Conservation (phyloP, 1,284 basidiomycete genomes). For the Xerocomus nothofagi region DNA sequence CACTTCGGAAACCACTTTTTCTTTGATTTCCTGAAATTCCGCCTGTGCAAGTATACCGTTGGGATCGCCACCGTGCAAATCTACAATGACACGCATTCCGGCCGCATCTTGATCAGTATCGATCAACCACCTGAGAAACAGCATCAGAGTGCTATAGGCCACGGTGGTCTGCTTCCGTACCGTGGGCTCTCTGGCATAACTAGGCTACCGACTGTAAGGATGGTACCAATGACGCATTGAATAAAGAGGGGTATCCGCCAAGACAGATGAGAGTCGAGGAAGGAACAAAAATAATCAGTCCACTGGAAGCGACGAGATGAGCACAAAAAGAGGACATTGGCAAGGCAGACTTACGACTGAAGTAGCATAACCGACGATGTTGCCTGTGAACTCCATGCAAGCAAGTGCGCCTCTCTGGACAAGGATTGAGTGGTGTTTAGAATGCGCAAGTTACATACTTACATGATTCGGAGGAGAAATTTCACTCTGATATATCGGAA, state of each 20-base stretch:
- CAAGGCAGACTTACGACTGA: constrained; percentile 72
- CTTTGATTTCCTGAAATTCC: constrained; percentile 93
- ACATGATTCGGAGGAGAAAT: constrained; percentile 94
- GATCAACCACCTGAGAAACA: constrained; percentile 75
- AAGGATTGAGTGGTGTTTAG: constrained; percentile 8
- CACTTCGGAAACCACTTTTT: constrained; percentile 82
- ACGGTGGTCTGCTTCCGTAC: constrained; percentile 38
- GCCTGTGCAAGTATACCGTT: constrained; percentile 71
- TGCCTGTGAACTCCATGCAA: constrained; percentile 96
- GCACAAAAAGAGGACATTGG: neutral
- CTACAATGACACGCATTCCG: constrained; percentile 87
- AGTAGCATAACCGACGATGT: constrained; percentile 92
- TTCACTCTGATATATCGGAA: constrained; percentile 97
- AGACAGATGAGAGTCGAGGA: constrained; percentile 75
- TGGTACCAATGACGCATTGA: constrained; percentile 86
- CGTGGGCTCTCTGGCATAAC: constrained; percentile 92
- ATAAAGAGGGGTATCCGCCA: constrained; percentile 86
- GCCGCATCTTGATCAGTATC: constrained; percentile 86
- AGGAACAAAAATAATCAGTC: constrained; percentile 95
- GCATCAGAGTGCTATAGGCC: constrained; percentile 1
- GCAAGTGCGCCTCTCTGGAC: constrained; percentile 83
- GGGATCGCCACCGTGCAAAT: constrained; percentile 87
- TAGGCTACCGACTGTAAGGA: constrained; percentile 82
- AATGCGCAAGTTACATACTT: constrained; percentile 32
- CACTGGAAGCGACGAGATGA: constrained; percentile 53